Conservation (phyloP, 345 rosid genomes). For the thale cress (Arabidopsis thaliana) region DNA sequence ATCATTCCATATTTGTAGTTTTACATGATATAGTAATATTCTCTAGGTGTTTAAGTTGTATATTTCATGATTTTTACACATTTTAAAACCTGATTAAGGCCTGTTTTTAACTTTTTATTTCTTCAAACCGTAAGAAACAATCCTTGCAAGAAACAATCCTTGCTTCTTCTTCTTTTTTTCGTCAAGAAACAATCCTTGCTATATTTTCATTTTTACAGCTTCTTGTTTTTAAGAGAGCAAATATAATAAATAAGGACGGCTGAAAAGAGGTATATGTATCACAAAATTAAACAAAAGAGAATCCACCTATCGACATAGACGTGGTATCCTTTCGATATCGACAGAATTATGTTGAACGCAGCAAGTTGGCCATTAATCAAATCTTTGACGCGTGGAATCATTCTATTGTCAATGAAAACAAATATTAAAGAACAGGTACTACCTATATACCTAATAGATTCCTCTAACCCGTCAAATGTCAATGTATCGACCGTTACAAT, state of each 20-base stretch:
- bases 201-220: background rate
- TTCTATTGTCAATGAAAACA: background rate
- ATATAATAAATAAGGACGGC: no score
- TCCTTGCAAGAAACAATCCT: no score
- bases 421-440: background rate
- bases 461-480: background rate
- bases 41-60: no score
- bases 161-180: no score
- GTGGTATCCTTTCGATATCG: background rate
- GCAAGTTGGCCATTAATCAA: slow-evolving; percentile 31
- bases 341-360: slow-evolving; percentile 12
- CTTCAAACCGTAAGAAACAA: no score
- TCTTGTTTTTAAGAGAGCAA: background rate
- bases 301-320: background rate
- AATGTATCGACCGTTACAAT: background rate
- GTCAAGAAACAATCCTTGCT: background rate
- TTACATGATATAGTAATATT: no score
- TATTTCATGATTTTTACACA: no score
- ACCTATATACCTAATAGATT: slow-evolving; percentile 1
- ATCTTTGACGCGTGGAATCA: slow-evolving; percentile 29
- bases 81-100: no score
- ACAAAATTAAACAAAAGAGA: background rate
- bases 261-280: background rate
- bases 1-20: no score
- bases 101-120: no score